Evolutionary conservation across 306 rosid species (phyloP).

Genomic region (Ceratonia siliqua): DNA sequence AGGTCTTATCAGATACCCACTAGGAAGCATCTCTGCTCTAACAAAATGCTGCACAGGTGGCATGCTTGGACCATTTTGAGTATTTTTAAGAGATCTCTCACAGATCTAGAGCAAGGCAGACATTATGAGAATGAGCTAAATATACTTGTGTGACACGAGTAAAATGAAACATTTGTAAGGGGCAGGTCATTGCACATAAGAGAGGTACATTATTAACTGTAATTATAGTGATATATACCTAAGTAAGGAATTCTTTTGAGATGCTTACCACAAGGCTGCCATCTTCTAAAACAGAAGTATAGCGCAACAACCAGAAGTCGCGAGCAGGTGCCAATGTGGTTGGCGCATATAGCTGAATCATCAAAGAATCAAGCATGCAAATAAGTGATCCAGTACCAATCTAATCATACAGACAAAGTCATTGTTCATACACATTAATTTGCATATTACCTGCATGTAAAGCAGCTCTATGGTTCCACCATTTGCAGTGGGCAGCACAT

Average conservation of each 20-base stretch:
- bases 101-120: constrained; percentile 57
- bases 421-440: background rate
- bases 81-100: constrained; percentile 91
- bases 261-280: constrained; percentile 89
- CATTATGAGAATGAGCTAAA: constrained; percentile 27
- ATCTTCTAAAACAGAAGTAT: constrained; percentile 92
- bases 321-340: constrained; percentile 97
- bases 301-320: constrained; percentile 95
- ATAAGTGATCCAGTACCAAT: background rate
- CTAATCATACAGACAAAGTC: background rate
- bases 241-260: constrained; percentile 5
- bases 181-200: background rate
- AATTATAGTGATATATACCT: constrained; percentile 10
- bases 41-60: constrained; percentile 98
- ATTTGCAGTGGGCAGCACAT: constrained; percentile 93
- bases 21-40: constrained; percentile 93
- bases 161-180: background rate
- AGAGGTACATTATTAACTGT: background rate
- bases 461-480: constrained; percentile 99
- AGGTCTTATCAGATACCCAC: constrained; percentile 92
- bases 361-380: background rate
- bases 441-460: constrained; percentile 79
- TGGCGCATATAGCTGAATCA: constrained; percentile 79
- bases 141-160: background rate
- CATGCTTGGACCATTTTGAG: constrained; percentile 96